Percentiles rank a stretch among this genome's conserved stretches.
phyloP scores from a whole-genome alignment of 176 grass and related monocot species.

The Eremochloa ophiuroides region DNA sequence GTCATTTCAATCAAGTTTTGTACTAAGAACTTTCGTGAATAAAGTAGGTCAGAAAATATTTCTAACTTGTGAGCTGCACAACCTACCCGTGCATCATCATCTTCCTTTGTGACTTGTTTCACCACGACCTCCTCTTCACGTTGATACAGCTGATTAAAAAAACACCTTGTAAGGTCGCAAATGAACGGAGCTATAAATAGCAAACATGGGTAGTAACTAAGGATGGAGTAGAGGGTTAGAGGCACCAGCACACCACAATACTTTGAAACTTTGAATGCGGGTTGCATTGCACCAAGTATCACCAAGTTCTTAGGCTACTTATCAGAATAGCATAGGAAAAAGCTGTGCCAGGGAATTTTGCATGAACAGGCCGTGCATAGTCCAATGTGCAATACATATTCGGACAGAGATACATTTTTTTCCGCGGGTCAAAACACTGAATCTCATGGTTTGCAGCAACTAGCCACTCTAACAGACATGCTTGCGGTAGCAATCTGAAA shows the following conservation, averaged over 20 bases:
- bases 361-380: neutral
- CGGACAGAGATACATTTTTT: neutral
- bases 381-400: neutral
- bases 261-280: neutral
- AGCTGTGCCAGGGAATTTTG: neutral
- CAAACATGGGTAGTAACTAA: neutral
- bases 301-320: neutral
- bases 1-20: neutral
- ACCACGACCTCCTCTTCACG: conserved; percentile 41
- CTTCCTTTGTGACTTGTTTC: conserved; percentile 54
- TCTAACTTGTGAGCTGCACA: neutral
- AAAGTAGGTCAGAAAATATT: neutral
- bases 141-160: conserved; percentile 65
- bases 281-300: neutral
- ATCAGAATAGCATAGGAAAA: neutral
- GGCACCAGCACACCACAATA: neutral
- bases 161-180: neutral
- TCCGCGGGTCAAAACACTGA: neutral
- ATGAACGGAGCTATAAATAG: neutral
- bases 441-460: neutral
- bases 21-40: neutral
- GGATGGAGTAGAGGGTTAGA: neutral
- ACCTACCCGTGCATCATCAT: conserved; percentile 49
- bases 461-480: neutral
- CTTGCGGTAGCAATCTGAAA: neutral